Percentiles rank a stretch among this genome's conserved stretches.
Conservation (phyloP, 1,284 basidiomycete genomes). For the Ustilago trichophora region DNA sequence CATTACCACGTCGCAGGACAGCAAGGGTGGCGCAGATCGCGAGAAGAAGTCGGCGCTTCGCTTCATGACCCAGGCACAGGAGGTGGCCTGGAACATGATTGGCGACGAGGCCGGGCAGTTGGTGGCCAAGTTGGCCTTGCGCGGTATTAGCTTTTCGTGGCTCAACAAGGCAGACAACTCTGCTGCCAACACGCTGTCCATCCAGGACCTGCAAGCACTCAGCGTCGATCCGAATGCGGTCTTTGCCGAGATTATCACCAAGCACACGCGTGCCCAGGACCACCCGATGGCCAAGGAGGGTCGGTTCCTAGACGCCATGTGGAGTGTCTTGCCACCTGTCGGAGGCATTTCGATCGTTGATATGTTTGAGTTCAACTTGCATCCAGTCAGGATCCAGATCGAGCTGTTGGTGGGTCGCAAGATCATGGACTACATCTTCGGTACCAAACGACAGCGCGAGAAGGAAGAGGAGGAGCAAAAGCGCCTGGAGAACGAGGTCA, state of each 20-base stretch:
- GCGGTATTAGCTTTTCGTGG: constrained; percentile 83
- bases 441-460: constrained; percentile 58
- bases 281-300: constrained; percentile 59
- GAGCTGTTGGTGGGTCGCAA: constrained; percentile 82
- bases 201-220: constrained; percentile 82
- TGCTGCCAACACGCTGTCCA: constrained; percentile 79
- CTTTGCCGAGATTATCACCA: constrained; percentile 88
- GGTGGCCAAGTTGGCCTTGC: constrained; percentile 85
- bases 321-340: constrained; percentile 72
- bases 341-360: constrained; percentile 93
- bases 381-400: constrained; percentile 78
- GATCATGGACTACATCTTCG: constrained; percentile 88
- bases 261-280: constrained; percentile 66
- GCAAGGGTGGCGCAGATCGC: constrained; percentile 69
- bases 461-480: constrained; percentile 46
- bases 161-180: constrained; percentile 88
- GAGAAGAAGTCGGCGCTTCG: constrained; percentile 81
- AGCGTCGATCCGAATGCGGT: constrained; percentile 84
- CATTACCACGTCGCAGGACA: constrained; percentile 78
- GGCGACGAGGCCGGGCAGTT: constrained; percentile 76
- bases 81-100: constrained; percentile 94
- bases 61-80: constrained; percentile 81
- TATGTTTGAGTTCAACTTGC: constrained; percentile 80
- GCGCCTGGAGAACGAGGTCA: constrained; percentile 18
- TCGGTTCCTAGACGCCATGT: constrained; percentile 58